Conservation (phyloP, 2,329 filamentous ascomycete species). For the Stachybotrys chlorohalonatus region DNA sequence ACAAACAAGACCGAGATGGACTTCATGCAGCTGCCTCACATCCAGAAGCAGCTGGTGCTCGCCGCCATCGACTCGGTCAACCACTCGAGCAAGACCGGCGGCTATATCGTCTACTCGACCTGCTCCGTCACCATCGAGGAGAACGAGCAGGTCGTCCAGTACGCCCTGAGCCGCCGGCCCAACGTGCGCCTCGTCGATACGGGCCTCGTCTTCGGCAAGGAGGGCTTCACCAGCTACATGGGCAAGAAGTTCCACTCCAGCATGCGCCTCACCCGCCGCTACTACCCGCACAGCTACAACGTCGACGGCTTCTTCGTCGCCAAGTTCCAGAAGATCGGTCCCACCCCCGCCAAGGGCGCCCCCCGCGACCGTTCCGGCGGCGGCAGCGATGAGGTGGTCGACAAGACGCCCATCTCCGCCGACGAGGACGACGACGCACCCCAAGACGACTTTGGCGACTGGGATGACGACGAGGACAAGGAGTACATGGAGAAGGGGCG, state of each 20-base stretch:
- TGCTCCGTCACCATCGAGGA: conserved; percentile 93
- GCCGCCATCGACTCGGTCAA: conserved; percentile 93
- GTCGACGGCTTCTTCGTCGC: conserved; percentile 98
- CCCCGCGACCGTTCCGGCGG: conserved; percentile 21
- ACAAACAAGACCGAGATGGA: conserved; percentile 96
- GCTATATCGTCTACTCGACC: conserved; percentile 93
- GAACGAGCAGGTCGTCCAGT: conserved; percentile 83
- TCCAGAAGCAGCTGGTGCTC: conserved; percentile 89
- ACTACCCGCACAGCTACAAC: conserved; percentile 88
- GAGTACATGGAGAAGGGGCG: conserved; percentile 66
- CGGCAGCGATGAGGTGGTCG: conserved; percentile 40
- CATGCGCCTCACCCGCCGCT: conserved; percentile 74
- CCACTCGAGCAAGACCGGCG: conserved; percentile 83
- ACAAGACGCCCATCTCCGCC: conserved; percentile 58
- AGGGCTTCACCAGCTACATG: conserved; percentile 84
- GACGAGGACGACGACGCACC: conserved; percentile 39
- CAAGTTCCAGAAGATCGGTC: conserved; percentile 89
- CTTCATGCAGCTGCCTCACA: conserved; percentile 86
- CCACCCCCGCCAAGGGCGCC: conserved; percentile 50
- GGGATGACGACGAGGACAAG: conserved; percentile 64
- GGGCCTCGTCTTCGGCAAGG: conserved; percentile 79
- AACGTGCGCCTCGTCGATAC: conserved; percentile 93
- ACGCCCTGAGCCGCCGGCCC: conserved; percentile 81
- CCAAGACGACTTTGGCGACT: conserved; percentile 58
- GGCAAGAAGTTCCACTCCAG: conserved; percentile 85